A percentile compares a stretch with the other conserved stretches of the same genome.
phyloP scores from a whole-genome alignment of 1,139 yeast genomes.

The Candida glucosophila region DNA sequence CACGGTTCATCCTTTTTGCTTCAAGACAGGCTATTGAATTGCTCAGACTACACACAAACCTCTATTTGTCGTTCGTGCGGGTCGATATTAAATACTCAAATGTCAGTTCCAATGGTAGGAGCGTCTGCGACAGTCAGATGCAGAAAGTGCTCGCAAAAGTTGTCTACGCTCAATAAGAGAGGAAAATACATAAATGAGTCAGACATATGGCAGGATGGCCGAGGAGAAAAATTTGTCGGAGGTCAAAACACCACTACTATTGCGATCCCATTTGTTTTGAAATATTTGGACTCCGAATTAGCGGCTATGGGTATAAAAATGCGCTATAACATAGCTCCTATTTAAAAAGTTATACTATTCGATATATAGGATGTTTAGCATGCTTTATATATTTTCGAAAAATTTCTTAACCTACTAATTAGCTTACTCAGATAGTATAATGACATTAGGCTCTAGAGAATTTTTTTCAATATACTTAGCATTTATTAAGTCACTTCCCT shows the following conservation, averaged over 20 bases:
- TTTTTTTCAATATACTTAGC: conserved; percentile 46
- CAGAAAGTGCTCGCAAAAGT: conserved; percentile 78
- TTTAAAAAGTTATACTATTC: conserved; percentile 12
- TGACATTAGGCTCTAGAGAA: conserved; percentile 19
- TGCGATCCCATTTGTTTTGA: conserved; percentile 93
- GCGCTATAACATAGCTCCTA: conserved; percentile 74
- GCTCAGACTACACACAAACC: conserved; percentile 92
- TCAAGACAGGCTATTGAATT: conserved; percentile 91
- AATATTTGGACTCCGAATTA: conserved; percentile 89
- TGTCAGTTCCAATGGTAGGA: conserved; percentile 87
- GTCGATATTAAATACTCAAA: conserved; percentile 79
- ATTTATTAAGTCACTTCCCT: conserved; percentile 61
- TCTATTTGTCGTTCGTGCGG: conserved; percentile 91
- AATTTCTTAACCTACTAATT: too few species aligned
- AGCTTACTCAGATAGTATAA: too few species aligned
- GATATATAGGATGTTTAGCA: too few species aligned
- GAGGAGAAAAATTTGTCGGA: conserved; percentile 83
- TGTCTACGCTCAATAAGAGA: conserved; percentile 32
- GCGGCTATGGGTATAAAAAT: conserved; percentile 97
- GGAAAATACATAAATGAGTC: conserved; percentile 52
- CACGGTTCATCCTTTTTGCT: conserved; percentile 96
- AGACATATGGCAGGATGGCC: conserved; percentile 97
- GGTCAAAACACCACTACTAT: conserved; percentile 90
- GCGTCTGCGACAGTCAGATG: conserved; percentile 72
- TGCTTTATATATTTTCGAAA: too few species aligned